Percentiles rank a stretch among this genome's conserved stretches.
phyloP scores from a whole-genome alignment of 352 stramenopile genomes.

The Pythium brassicae region DNA sequence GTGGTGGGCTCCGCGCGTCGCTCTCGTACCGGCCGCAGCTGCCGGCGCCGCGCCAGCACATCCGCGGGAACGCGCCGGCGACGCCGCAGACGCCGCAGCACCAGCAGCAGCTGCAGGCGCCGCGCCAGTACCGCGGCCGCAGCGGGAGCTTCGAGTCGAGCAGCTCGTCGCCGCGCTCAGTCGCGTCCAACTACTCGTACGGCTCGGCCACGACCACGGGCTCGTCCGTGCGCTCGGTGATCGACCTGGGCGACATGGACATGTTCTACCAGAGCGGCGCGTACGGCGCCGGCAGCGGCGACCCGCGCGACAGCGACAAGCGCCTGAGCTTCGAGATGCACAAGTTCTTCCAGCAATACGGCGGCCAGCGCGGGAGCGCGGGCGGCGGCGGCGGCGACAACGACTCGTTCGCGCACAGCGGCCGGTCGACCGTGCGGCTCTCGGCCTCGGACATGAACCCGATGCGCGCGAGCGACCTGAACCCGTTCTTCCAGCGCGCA shows the following conservation, averaged over 20 bases:
- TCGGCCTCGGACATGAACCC: slow-evolving; percentile 17
- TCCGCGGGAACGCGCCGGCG: slow-evolving; percentile 1
- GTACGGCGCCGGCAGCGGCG: slow-evolving; percentile 16
- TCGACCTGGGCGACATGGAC: slow-evolving; percentile 77
- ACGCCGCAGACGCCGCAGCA: slow-evolving; percentile 1
- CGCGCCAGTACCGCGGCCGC: slow-evolving; percentile 22
- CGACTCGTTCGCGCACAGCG: slow-evolving; percentile 38
- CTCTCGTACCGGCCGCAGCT: slow-evolving; percentile 4
- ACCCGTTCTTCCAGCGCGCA: slow-evolving; percentile 28
- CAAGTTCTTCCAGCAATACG: slow-evolving; percentile 70
- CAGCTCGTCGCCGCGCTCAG: slow-evolving; percentile 57
- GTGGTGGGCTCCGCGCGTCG: slow-evolving; percentile 3
- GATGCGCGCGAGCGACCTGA: slow-evolving; percentile 32
- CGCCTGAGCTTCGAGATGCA: slow-evolving; percentile 62
- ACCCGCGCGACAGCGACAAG: slow-evolving; percentile 31
- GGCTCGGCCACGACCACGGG: slow-evolving; percentile 60
- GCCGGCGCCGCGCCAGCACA: slow-evolving; percentile 10
- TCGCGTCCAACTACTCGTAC: slow-evolving; percentile 78
- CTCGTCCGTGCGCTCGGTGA: slow-evolving; percentile 60
- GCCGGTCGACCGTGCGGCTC: slow-evolving; percentile 43
- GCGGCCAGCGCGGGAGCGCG: slow-evolving; percentile 23
- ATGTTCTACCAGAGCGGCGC: slow-evolving; percentile 62
- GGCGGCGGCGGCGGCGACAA: slow-evolving; percentile 30
- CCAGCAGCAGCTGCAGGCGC: no score
- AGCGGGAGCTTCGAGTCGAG: slow-evolving; percentile 57